Evolutionary conservation across 2,329 filamentous ascomycete genomes (phyloP).

Genomic region (Colletotrichum sp.): DNA sequence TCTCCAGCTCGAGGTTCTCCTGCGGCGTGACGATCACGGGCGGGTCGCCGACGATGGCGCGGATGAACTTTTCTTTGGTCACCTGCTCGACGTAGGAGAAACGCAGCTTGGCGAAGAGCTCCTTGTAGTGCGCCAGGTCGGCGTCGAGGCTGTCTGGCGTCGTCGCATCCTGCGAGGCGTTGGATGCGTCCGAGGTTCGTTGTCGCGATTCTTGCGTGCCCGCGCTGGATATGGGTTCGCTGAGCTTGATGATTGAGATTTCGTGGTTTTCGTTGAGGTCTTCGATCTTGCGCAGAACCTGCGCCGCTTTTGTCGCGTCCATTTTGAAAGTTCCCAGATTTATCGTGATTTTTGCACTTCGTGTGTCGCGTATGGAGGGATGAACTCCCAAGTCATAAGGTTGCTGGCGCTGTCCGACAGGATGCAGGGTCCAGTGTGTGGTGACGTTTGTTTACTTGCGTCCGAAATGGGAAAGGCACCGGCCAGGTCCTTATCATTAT

Average conservation of each 20-base stretch:
- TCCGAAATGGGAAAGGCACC: constrained; percentile 28
- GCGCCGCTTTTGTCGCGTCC: constrained; percentile 35
- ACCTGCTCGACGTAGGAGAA: constrained; percentile 99
- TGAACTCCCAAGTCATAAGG: not conserved
- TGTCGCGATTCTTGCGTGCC: constrained; percentile 43
- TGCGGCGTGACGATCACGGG: constrained; percentile 82
- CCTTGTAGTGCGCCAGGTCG: constrained; percentile 89
- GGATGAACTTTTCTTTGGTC: constrained; percentile 97
- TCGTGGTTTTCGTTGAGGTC: constrained; percentile 63
- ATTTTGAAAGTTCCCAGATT: constrained; percentile 23
- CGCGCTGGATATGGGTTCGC: constrained; percentile 72
- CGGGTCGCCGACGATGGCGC: constrained; percentile 88
- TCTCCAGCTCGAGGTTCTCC: constrained; percentile 82
- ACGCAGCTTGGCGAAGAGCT: constrained; percentile 93
- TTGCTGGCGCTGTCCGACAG: not conserved
- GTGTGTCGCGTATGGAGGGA: not conserved
- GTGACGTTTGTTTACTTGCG: constrained; percentile 43
- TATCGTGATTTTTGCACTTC: not conserved
- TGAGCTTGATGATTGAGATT: constrained; percentile 78
- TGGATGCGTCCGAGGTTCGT: constrained; percentile 76
- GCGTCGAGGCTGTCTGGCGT: constrained; percentile 80
- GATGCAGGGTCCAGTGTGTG: not conserved
- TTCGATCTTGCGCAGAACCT: constrained; percentile 53
- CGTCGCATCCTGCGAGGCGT: constrained; percentile 66
- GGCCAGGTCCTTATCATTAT: constrained; percentile 3